Conservation (phyloP, 805 yeast species). For the Wickerhamiella australiensis region DNA sequence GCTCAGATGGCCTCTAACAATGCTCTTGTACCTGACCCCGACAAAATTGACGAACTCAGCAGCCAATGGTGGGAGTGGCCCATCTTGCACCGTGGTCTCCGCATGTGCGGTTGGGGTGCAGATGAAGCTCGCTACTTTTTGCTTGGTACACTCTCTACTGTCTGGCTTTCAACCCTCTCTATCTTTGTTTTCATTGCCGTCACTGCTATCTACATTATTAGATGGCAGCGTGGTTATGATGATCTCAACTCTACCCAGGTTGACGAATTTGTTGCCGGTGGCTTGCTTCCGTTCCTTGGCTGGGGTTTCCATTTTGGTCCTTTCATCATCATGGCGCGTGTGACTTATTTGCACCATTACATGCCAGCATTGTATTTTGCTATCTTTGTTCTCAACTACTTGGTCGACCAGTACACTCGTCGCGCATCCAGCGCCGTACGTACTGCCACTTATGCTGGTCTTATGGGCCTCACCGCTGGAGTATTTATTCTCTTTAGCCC, state of each 20-base stretch:
- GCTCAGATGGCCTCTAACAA: constrained; percentile 80
- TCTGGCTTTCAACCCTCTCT: constrained; percentile 42
- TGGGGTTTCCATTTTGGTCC: constrained; percentile 87
- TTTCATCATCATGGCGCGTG: constrained; percentile 88
- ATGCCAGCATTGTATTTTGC: constrained; percentile 94
- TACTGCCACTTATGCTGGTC: constrained; percentile 32
- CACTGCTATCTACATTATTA: constrained; percentile 30
- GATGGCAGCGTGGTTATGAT: constrained; percentile 62
- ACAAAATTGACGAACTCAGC: constrained; percentile 59
- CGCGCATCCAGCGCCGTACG: constrained; percentile 24
- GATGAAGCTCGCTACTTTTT: constrained; percentile 47
- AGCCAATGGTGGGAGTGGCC: constrained; percentile 84
- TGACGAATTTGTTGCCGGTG: constrained; percentile 44
- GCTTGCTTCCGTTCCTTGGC: constrained; percentile 74
- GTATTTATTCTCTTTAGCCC: constrained; percentile 52
- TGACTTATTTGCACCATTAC: constrained; percentile 92
- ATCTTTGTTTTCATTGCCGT: constrained; percentile 34
- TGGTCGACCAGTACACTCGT: constrained; percentile 38
- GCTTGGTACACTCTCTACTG: constrained; percentile 51
- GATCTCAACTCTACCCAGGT: constrained; percentile 34
- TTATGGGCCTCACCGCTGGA: constrained; percentile 44
- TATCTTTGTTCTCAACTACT: constrained; percentile 57
- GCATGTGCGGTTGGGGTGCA: constrained; percentile 65
- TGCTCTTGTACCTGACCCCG: constrained; percentile 66
- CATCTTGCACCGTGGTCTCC: constrained; percentile 48